phyloP scores from a whole-genome alignment of 768 basidiomycete genomes.

The Hypsizygus marmoreus region DNA sequence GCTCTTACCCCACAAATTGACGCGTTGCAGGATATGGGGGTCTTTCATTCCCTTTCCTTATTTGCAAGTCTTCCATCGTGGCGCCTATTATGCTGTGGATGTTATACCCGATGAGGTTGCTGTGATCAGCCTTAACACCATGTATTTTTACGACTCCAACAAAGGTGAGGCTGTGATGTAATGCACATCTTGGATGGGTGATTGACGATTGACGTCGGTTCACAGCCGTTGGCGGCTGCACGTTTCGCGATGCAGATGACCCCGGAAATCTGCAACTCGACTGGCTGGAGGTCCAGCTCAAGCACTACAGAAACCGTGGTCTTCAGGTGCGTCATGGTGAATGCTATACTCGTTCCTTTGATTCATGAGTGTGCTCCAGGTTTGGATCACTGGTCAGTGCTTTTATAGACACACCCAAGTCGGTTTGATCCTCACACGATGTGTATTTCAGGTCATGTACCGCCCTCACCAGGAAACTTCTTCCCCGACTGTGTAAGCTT shows the following conservation, averaged over 20 bases:
- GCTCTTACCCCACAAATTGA: conserved; percentile 15
- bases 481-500: conserved; percentile 80
- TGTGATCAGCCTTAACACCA: conserved; percentile 84
- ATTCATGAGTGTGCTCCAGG: conserved; percentile 24
- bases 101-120: conserved; percentile 76
- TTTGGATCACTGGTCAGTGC: conserved; percentile 46
- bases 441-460: conserved; percentile 69
- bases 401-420: conserved; percentile 6
- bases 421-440: conserved; percentile 8
- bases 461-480: conserved; percentile 78
- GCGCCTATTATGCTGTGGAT: conserved; percentile 83
- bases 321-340: conserved; percentile 64
- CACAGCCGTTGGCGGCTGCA: conserved; percentile 79
- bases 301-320: conserved; percentile 61
- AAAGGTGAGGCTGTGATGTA: conserved; percentile 52
- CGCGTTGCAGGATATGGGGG: conserved; percentile 67
- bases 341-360: conserved; percentile 2
- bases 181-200: conserved; percentile 1
- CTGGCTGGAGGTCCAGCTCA: conserved; percentile 88
- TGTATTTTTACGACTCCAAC: conserved; percentile 91
- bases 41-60: conserved; percentile 78
- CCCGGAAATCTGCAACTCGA: conserved; percentile 89
- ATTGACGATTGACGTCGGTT: conserved; percentile 13
- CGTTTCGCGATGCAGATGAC: conserved; percentile 61
- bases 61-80: conserved; percentile 81